phyloP scores from a whole-genome alignment of 106 monocot species.

The Acorus gramineus region DNA sequence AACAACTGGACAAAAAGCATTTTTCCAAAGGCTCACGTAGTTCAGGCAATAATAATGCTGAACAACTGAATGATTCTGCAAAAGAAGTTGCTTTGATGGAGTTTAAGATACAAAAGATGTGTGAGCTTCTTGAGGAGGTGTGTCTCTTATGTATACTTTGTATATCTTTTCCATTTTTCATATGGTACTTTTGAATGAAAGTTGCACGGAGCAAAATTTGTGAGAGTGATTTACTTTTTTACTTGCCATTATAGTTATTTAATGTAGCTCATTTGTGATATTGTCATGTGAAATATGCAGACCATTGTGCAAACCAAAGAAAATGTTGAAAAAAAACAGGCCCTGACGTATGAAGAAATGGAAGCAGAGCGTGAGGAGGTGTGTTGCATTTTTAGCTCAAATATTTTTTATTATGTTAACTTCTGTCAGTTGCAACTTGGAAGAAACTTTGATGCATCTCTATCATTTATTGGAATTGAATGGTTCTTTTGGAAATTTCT shows the following conservation, averaged over 20 bases:
- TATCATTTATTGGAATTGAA: too few species aligned
- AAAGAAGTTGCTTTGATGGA: constrained; percentile 82
- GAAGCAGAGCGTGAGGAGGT: constrained; percentile 99
- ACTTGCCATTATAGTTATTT: too few species aligned
- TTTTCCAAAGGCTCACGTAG: constrained; percentile 65
- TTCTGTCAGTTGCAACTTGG: too few species aligned
- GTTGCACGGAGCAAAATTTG: too few species aligned
- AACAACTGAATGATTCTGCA: constrained; percentile 18
- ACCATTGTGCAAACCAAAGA: constrained; percentile 79
- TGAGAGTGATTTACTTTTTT: too few species aligned
- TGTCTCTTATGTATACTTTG: constrained; percentile 3
- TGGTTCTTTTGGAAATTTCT: too few species aligned
- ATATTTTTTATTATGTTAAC: too few species aligned
- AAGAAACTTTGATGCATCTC: too few species aligned
- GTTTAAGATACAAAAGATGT: constrained; percentile 62
- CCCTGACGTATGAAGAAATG: constrained; percentile 97
- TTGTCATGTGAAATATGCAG: constrained; percentile 23
- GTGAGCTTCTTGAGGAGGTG: constrained; percentile 82
- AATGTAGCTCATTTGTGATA: neutral
- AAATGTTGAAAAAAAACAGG: constrained; percentile 91
- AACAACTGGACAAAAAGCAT: constrained; percentile 86
- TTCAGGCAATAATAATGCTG: constrained; percentile 36
- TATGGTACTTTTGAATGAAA: neutral
- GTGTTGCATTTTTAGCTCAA: too few species aligned
- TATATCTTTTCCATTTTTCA: neutral